A percentile compares a stretch with the other conserved stretches of the same genome.
These are phyloP conservation scores for Aspergillus chevalieri DNA, from an alignment of 2,329 filamentous ascomycete genomes.

Conservation along the genomic window DNA sequence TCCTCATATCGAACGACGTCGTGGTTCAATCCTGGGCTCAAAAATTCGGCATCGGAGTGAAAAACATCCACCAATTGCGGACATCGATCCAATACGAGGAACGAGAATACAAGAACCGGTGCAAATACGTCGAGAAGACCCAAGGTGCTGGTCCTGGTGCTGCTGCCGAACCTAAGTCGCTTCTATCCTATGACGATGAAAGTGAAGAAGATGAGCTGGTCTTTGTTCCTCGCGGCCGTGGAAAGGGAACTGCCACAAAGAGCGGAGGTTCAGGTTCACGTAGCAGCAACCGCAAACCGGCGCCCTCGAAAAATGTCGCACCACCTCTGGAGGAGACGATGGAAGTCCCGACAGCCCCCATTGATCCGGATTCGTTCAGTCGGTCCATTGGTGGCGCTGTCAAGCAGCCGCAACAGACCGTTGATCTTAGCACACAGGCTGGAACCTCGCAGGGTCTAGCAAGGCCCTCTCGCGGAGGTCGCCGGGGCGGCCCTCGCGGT, in stretches of 20 bases:
- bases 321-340: conserved; percentile 25
- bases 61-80: conserved; percentile 44
- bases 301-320: conserved; percentile 17
- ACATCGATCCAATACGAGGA: conserved; percentile 44
- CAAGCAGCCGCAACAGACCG: conserved; percentile 15
- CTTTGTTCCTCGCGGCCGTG: conserved; percentile 39
- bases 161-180: conserved; percentile 33
- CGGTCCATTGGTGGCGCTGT: conserved; percentile 29
- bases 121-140: conserved; percentile 41
- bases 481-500: conserved; percentile 32
- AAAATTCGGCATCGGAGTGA: conserved; percentile 43
- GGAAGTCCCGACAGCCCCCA: conserved; percentile 42
- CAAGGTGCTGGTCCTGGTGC: conserved; percentile 14
- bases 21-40: conserved; percentile 40
- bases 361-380: conserved; percentile 45
- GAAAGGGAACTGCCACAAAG: conserved; percentile 24
- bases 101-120: conserved; percentile 40
- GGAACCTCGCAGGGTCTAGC: conserved; percentile 30
- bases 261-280: conserved; percentile 20
- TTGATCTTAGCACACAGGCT: conserved; percentile 28
- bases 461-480: conserved; percentile 26
- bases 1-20: conserved; percentile 41
- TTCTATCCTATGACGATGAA: conserved; percentile 44
- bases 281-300: conserved; percentile 25
- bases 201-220: conserved; percentile 45